Evolutionary conservation across 1,139 yeast species (phyloP).

Genomic region (Entelexis sorbosivorans): DNA sequence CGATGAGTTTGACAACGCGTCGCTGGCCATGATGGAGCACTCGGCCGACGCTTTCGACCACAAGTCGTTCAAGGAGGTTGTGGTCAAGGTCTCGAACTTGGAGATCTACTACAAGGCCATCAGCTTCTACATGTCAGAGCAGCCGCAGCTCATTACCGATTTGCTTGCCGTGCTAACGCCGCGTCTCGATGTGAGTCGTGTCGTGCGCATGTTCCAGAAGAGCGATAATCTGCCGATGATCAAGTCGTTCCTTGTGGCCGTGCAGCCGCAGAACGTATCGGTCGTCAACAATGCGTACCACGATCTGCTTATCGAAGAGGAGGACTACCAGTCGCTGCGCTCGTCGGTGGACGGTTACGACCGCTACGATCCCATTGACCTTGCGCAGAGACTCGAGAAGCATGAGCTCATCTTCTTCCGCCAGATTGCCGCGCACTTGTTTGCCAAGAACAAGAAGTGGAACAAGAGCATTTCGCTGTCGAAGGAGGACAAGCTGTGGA

Average conservation of each 20-base stretch:
- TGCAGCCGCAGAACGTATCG: slow-evolving; percentile 78
- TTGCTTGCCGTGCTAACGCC: slow-evolving; percentile 77
- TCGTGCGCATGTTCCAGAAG: slow-evolving; percentile 86
- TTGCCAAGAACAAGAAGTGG: slow-evolving; percentile 91
- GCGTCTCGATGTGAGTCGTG: slow-evolving; percentile 88
- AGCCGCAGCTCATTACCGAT: slow-evolving; percentile 83
- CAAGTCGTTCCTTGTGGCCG: slow-evolving; percentile 87
- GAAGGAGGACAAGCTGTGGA: slow-evolving; percentile 89
- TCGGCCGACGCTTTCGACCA: slow-evolving; percentile 92
- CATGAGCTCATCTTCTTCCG: slow-evolving; percentile 86
- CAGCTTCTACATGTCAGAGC: slow-evolving; percentile 83
- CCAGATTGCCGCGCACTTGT: slow-evolving; percentile 88
- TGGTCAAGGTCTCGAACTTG: slow-evolving; percentile 89
- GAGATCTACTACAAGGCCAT: slow-evolving; percentile 97
- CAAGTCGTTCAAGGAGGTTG: slow-evolving; percentile 80
- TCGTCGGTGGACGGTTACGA: slow-evolving; percentile 83
- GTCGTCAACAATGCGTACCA: slow-evolving; percentile 93
- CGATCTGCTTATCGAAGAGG: slow-evolving; percentile 89
- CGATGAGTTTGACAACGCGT: slow-evolving; percentile 99
- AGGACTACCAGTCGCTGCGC: slow-evolving; percentile 80
- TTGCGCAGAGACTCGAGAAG: slow-evolving; percentile 87
- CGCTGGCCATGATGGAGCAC: slow-evolving; percentile 93
- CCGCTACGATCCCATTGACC: slow-evolving; percentile 81
- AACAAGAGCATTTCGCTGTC: slow-evolving; percentile 76
- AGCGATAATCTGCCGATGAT: slow-evolving; percentile 93